Percentiles rank a stretch among this genome's conserved stretches.
phyloP scores from a whole-genome alignment of 768 basidiomycete species.

The Podaxis sp. region DNA sequence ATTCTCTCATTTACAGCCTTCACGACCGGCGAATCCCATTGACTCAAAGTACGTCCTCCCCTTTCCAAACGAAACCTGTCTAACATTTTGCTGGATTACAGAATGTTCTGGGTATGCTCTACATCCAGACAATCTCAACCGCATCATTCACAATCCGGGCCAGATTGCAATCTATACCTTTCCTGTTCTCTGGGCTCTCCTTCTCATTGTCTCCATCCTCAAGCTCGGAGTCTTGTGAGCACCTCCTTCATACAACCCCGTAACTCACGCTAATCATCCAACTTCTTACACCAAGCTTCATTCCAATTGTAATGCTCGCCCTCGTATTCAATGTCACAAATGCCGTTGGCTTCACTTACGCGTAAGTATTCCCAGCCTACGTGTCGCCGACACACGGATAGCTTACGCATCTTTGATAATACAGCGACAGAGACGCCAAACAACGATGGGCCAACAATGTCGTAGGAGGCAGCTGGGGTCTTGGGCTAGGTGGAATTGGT shows the following conservation, averaged over 20 bases:
- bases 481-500: slow-evolving; percentile 79
- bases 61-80: neutral
- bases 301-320: slow-evolving; percentile 93
- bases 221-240: slow-evolving; percentile 87
- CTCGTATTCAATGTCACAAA: slow-evolving; percentile 96
- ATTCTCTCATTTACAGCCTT: slow-evolving; percentile 51
- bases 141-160: neutral
- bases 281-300: slow-evolving; percentile 53
- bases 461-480: slow-evolving; percentile 65
- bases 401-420: slow-evolving; percentile 15
- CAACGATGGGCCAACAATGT: slow-evolving; percentile 83
- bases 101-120: slow-evolving; percentile 87
- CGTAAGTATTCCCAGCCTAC: slow-evolving; percentile 45
- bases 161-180: slow-evolving; percentile 89
- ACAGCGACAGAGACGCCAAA: slow-evolving; percentile 89
- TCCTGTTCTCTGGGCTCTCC: slow-evolving; percentile 82
- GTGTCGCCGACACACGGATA: neutral
- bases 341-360: slow-evolving; percentile 95
- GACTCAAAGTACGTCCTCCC: slow-evolving; percentile 69
- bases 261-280: slow-evolving; percentile 11
- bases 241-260: neutral
- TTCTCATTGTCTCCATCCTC: slow-evolving; percentile 86
- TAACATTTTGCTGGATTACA: slow-evolving; percentile 27
- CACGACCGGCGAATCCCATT: slow-evolving; percentile 82
- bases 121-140: neutral